Evolutionary conservation across 257 asterid species (phyloP), one percentile per base, ranked within the genome.

Genomic region (Solanum pimpinellifolium): DNA sequence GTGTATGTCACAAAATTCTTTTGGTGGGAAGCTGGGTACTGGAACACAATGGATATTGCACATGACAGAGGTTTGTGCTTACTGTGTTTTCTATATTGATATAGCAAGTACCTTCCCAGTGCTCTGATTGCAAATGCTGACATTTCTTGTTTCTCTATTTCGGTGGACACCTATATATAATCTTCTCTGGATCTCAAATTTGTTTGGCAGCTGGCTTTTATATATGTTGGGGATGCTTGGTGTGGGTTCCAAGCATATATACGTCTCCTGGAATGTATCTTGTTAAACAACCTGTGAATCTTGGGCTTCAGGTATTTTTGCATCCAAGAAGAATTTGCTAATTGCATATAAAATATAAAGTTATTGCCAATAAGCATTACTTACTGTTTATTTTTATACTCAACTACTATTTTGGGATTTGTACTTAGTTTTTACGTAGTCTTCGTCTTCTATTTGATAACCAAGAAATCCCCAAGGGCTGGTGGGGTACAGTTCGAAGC

Each of bases 21-120:
- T 90, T 97, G 97, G 99, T 97, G 99, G 99, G 99, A 97, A 94
- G 98, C 98, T 91, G 99, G 99, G 86, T 97, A 97, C 83, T 97
- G 99, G 99, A 95, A 92, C 94, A 97, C 99, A 75, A 97, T 97
- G 99, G 99, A 97, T 91, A 97, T 97, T 90, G 98, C 99, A 87
- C 99, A 97, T 81, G 99, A 97, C 91, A 91, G 99, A 97, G 99
- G 99, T 96, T 88, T 88, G 73, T 83, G 29, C 44, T n/a, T 52
- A 29, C 62, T 16, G 9, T 72, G 3, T 41, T 73, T 86, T 86
- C 20, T 37, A 21, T 74, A 37, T 37, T 74, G 81, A 74, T 39
- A 74, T 39, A 21, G 49, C 82, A 21, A 76, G 73, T 82, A 42
- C 60, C 66, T 87, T 56, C 21, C 37, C 41, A 31, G 33, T 89